Base-by-base conservation (phyloP, 1,284 basidiomycete genomes). In the Rhodotorula mucilaginosa region DNA sequence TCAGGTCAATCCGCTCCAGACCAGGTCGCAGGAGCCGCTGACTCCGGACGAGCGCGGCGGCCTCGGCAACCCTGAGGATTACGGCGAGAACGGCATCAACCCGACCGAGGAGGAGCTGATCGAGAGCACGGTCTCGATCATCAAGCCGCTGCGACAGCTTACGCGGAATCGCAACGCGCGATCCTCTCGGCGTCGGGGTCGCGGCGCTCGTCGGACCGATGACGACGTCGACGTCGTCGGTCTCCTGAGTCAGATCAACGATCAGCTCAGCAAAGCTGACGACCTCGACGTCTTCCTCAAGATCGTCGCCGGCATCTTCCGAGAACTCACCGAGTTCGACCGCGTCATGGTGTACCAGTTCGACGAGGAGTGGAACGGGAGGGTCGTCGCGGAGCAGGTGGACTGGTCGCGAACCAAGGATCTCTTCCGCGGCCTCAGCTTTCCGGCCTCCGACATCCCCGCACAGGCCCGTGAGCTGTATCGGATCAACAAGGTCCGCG, bases 331-430 rank as follows among this genome's bases (percentile, higher is more conserved):
- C 12, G 89, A 89, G 79, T 92, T 92, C 79, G 90, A 92, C 79
- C 86, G 92, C 15, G 90, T 93, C n/a, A 83, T 95, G 80, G 85
- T 93, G n/a, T 94, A 94, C 79, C 90, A 79, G 78, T 85, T 84
- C 68, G 83, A 83, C 76, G 80, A 82, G 56, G 70, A 76, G 15
- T 85, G 81, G 81, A 86, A 86, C 73, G 85, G 85, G 21, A 87
- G 91, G 79, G 90, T 92, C 58, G 89, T 93, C 0, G 87, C 90
- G 18, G 92, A 94, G 81, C 83, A 93, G 19, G 88, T 93, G 29
- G 91, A 94, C 79, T 92, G 89, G 90, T 87, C 84, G 68, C 86
- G 88, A 79, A 90, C 90, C 12, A 88, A 88, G 75, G 91, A 93
- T 80, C 82, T 94, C 54, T 94, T 88, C 80, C 87, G 86, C 74